These are phyloP conservation scores for Sporothrix pseudoabietina DNA, from an alignment of 2,329 filamentous ascomycete genomes.

Conservation along the genomic window DNA sequence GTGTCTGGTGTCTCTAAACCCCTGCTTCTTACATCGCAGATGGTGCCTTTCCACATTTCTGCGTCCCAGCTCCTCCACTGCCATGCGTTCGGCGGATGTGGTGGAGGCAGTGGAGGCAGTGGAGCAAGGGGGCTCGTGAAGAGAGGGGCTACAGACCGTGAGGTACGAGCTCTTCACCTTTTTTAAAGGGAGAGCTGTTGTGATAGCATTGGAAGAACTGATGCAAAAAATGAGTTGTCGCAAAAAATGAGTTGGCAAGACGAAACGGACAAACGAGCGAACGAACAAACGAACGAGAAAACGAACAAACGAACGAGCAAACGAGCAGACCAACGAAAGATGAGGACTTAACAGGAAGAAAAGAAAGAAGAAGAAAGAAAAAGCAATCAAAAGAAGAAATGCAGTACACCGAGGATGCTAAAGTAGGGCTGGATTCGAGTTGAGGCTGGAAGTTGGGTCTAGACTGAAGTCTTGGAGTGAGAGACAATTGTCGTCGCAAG, in stretches of 20 bases:
- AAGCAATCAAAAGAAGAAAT: background rate
- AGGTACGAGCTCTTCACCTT: background rate
- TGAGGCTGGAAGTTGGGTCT: background rate
- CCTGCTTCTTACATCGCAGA: background rate
- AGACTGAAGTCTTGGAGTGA: background rate
- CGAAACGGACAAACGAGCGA: background rate
- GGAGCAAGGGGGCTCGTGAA: background rate
- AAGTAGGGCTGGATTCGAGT: background rate
- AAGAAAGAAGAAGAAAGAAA: background rate
- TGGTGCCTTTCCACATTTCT: background rate
- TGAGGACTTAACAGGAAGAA: background rate
- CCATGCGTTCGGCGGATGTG: background rate
- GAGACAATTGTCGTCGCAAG: background rate
- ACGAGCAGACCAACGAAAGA: background rate
- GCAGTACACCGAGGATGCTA: background rate
- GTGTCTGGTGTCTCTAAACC: background rate
- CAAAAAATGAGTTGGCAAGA: background rate
- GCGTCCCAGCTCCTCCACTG: conserved; percentile 16
- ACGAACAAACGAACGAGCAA: too few species aligned
- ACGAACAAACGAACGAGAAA: too few species aligned
- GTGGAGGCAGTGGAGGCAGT: background rate
- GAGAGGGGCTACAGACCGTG: background rate
- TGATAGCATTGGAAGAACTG: too few species aligned
- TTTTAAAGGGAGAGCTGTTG: too few species aligned
- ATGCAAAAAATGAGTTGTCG: background rate